phyloP scores from a whole-genome alignment of 2,329 filamentous ascomycete species.

The Xylariales sp. region DNA sequence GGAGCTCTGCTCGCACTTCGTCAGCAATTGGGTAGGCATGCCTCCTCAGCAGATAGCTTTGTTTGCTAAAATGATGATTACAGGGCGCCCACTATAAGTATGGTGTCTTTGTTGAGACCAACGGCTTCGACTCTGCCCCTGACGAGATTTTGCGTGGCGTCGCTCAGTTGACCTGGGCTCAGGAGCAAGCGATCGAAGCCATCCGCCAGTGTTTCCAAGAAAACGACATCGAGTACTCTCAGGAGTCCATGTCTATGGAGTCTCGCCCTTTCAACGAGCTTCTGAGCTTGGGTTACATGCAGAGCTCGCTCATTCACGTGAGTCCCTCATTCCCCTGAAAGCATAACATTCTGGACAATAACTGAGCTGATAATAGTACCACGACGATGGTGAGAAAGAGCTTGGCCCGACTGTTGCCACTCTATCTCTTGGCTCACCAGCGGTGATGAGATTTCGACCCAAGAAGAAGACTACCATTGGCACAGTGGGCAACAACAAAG shows the following conservation, averaged over 20 bases:
- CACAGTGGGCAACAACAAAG: constrained; percentile 23
- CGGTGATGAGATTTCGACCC: constrained; percentile 53
- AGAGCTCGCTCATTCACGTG: constrained; percentile 52
- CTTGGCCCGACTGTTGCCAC: constrained; percentile 60
- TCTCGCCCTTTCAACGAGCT: constrained; percentile 56
- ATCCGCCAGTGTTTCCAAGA: constrained; percentile 16
- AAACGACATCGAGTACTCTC: neutral
- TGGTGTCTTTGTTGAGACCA: constrained; percentile 48
- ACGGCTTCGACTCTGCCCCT: constrained; percentile 45
- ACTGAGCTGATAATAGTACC: constrained; percentile 38
- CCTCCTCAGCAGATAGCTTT: neutral
- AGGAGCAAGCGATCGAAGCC: constrained; percentile 32
- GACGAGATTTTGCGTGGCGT: constrained; percentile 44
- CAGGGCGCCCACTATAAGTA: constrained; percentile 64
- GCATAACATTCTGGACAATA: too few species aligned
- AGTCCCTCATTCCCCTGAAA: constrained; percentile 17
- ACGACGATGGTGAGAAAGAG: constrained; percentile 62
- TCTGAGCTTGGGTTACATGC: constrained; percentile 58
- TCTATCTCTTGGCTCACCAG: constrained; percentile 53
- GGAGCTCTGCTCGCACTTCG: constrained; percentile 46
- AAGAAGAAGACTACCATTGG: constrained; percentile 34
- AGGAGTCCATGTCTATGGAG: constrained; percentile 18
- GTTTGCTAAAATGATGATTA: constrained; percentile 18
- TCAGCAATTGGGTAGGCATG: constrained; percentile 45
- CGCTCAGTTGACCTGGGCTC: constrained; percentile 52